Percentiles rank a stretch among this genome's conserved stretches.
phyloP scores from a whole-genome alignment of 2,329 filamentous ascomycete species.

The Fusarium sp. region DNA sequence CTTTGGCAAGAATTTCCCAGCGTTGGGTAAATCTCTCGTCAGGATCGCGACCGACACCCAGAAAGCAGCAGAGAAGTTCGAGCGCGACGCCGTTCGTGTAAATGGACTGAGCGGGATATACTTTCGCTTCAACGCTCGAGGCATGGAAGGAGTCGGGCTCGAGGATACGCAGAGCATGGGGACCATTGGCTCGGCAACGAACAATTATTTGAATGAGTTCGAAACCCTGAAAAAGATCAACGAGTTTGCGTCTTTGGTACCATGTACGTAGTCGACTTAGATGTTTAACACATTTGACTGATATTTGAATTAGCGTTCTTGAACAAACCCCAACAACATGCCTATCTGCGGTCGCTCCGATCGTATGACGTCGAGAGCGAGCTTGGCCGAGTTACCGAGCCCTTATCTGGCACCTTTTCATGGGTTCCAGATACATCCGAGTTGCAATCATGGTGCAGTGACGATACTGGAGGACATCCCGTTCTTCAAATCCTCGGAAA shows the following conservation, averaged over 20 bases:
- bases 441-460: neutral
- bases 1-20: neutral
- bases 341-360: neutral
- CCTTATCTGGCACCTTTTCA: neutral
- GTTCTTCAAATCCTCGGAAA: neutral
- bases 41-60: neutral
- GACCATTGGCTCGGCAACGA: neutral
- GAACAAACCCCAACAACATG: neutral
- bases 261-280: no score
- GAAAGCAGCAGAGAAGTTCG: neutral
- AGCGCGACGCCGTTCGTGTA: neutral
- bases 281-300: neutral
- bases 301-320: neutral
- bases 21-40: neutral
- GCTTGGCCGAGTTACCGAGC: neutral
- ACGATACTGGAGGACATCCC: neutral
- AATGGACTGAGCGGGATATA: neutral
- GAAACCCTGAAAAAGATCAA: neutral
- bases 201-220: neutral
- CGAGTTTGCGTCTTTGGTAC: neutral
- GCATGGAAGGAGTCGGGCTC: neutral
- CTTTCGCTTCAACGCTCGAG: neutral
- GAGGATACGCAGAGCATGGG: neutral
- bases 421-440: neutral
- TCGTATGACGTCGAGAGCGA: neutral